Percentiles rank a stretch among this genome's conserved stretches.
These are phyloP conservation scores for Colletotrichum liriopes DNA, from an alignment of 2,329 filamentous ascomycete species.

Conservation along the genomic window DNA sequence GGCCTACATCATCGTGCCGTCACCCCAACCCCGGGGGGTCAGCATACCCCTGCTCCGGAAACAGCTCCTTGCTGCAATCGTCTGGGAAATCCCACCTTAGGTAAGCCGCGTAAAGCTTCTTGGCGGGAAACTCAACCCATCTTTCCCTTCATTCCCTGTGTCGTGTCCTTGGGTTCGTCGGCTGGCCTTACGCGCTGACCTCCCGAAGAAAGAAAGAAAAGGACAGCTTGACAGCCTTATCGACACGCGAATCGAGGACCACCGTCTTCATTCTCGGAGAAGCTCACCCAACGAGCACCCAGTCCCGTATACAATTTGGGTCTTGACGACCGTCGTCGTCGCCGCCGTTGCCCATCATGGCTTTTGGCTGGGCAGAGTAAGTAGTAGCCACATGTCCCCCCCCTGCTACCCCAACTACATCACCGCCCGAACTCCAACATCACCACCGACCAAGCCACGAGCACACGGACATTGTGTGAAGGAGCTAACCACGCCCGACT, in stretches of 20 bases:
- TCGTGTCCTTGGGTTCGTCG: conserved; percentile 19
- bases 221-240: conserved; percentile 28
- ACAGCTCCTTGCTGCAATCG: conserved; percentile 34
- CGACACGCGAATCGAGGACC: not conserved
- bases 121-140: conserved; percentile 35
- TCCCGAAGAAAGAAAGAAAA: not conserved
- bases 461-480: not conserved
- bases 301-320: not conserved
- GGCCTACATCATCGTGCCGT: conserved; percentile 42
- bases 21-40: conserved; percentile 3
- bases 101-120: conserved; percentile 29
- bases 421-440: not conserved
- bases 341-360: conserved; percentile 37
- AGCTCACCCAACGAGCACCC: not conserved
- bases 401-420: not conserved
- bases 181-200: conserved; percentile 27
- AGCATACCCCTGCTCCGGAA: conserved; percentile 33
- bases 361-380: conserved; percentile 46
- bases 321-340: conserved; percentile 9
- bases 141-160: not conserved
- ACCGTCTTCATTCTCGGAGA: not conserved
- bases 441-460: not conserved
- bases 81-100: conserved; percentile 30
- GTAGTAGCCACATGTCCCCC: conserved; percentile 24
- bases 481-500: not conserved